A percentile compares a stretch with the other conserved stretches of the same genome.
Evolutionary conservation across 2,329 filamentous ascomycete species (phyloP).

Genomic region (Sarocladiaceae sp.): DNA sequence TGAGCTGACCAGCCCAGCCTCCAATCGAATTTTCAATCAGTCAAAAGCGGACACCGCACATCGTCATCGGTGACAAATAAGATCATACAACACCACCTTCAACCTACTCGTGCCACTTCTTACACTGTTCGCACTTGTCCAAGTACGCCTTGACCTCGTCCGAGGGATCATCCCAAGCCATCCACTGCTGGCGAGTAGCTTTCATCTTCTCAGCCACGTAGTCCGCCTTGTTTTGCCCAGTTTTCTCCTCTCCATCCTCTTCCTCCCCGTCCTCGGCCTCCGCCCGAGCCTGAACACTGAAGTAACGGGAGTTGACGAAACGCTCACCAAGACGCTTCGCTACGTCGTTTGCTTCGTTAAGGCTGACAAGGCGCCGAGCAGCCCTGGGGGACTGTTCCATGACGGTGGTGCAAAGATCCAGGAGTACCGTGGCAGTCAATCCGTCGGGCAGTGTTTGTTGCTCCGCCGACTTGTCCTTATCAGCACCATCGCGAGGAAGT

Average conservation of each 20-base stretch:
- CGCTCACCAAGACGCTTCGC: constrained; percentile 51
- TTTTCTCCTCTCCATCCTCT: constrained; percentile 17
- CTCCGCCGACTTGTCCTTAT: constrained; percentile 13
- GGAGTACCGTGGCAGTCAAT: constrained; percentile 19
- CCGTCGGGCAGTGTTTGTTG: neutral
- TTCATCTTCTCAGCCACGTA: constrained; percentile 24
- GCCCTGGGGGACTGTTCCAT: constrained; percentile 29
- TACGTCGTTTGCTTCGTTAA: constrained; percentile 56
- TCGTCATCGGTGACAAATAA: too few relatives aligned
- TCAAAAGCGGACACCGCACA: too few relatives aligned
- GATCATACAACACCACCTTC: neutral
- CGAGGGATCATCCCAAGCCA: neutral
- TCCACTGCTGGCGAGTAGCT: neutral
- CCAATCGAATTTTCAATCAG: too few relatives aligned
- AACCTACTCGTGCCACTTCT: constrained; percentile 12
- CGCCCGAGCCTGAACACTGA: constrained; percentile 24
- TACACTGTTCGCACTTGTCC: constrained; percentile 12
- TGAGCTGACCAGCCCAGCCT: too few relatives aligned
- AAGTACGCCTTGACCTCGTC: constrained; percentile 18
- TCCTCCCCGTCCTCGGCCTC: constrained; percentile 22
- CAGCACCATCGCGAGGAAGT: constrained; percentile 4
- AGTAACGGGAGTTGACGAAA: constrained; percentile 34
- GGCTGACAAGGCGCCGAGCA: constrained; percentile 44
- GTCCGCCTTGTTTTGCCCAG: constrained; percentile 20
- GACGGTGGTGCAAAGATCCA: constrained; percentile 29